phyloP scores from a whole-genome alignment of 352 stramenopile species.

The Phytophthora fragariaefolia region DNA sequence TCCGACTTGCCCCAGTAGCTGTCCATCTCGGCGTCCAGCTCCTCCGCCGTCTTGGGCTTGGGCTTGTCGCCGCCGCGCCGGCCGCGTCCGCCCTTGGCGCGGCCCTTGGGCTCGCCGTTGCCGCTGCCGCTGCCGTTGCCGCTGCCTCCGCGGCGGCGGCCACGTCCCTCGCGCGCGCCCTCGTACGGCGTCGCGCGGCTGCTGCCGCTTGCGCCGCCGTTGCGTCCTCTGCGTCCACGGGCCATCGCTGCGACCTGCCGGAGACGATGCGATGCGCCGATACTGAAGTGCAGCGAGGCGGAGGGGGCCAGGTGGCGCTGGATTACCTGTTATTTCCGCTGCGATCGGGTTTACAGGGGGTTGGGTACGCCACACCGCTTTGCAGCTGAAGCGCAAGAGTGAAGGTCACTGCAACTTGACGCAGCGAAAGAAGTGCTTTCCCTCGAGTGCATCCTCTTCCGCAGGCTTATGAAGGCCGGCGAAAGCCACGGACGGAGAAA shows the following conservation, averaged over 20 bases:
- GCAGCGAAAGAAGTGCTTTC: neutral
- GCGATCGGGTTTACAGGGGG: slow-evolving; percentile 2
- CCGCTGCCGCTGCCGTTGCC: slow-evolving; percentile 15
- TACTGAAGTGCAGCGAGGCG: slow-evolving; percentile 21
- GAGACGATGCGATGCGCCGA: slow-evolving; percentile 5
- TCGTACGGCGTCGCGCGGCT: slow-evolving; percentile 57
- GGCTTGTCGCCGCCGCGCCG: slow-evolving; percentile 50
- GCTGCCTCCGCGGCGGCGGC: slow-evolving; percentile 33
- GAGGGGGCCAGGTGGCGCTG: slow-evolving; percentile 1
- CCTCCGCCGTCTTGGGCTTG: slow-evolving; percentile 78
- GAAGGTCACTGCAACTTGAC: slow-evolving; percentile 2
- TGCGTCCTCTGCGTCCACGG: slow-evolving; percentile 46
- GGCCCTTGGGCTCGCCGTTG: slow-evolving; percentile 21
- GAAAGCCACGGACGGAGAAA: too few species aligned
- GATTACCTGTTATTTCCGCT: slow-evolving; percentile 20
- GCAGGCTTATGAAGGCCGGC: too few species aligned
- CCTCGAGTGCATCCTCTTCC: neutral
- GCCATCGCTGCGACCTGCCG: slow-evolving; percentile 35
- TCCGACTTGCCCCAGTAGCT: slow-evolving; percentile 88
- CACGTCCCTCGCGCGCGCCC: slow-evolving; percentile 34
- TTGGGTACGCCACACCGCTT: neutral
- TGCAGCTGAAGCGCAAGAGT: neutral
- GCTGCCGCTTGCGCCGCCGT: slow-evolving; percentile 20
- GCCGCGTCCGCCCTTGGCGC: slow-evolving; percentile 32
- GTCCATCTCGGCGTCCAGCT: slow-evolving; percentile 89